Evolutionary conservation across 805 yeast genomes (phyloP).

Genomic region (Groenewaldozyma tartarivorans): DNA sequence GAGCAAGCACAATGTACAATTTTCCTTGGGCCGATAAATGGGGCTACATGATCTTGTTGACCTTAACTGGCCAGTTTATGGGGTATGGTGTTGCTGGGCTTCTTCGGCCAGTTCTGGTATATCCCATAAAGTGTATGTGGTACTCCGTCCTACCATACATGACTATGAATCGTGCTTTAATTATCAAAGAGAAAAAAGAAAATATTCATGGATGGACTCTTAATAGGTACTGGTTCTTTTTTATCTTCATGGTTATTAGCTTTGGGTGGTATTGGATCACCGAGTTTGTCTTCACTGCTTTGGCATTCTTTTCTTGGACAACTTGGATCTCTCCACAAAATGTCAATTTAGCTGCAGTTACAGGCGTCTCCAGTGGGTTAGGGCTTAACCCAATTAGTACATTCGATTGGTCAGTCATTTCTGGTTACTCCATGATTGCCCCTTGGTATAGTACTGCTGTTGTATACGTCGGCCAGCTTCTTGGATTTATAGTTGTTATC

Average conservation of each 20-base stretch:
- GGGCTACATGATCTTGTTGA: constrained; percentile 37
- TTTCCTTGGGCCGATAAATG: constrained; percentile 12
- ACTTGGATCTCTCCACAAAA: constrained; percentile 46
- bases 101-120: constrained; percentile 42
- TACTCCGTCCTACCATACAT: constrained; percentile 49
- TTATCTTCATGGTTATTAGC: constrained; percentile 30
- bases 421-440: constrained; percentile 22
- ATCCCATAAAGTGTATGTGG: constrained; percentile 36
- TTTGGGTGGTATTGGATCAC: constrained; percentile 62
- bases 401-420: constrained; percentile 32
- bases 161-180: constrained; percentile 38
- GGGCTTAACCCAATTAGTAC: constrained; percentile 35
- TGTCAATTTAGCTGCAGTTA: constrained; percentile 49
- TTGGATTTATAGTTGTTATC: constrained; percentile 39
- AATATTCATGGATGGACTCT: constrained; percentile 52
- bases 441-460: constrained; percentile 36
- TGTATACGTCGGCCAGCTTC: constrained; percentile 29
- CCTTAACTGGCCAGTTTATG: constrained; percentile 39
- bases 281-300: constrained; percentile 51
- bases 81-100: constrained; percentile 47
- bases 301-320: constrained; percentile 56
- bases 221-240: constrained; percentile 43
- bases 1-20: constrained; percentile 8
- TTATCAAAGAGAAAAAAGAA: constrained; percentile 22
- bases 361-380: constrained; percentile 39